Conservation (phyloP, 2,329 filamentous ascomycete genomes). For the Laburnicola sp. region DNA sequence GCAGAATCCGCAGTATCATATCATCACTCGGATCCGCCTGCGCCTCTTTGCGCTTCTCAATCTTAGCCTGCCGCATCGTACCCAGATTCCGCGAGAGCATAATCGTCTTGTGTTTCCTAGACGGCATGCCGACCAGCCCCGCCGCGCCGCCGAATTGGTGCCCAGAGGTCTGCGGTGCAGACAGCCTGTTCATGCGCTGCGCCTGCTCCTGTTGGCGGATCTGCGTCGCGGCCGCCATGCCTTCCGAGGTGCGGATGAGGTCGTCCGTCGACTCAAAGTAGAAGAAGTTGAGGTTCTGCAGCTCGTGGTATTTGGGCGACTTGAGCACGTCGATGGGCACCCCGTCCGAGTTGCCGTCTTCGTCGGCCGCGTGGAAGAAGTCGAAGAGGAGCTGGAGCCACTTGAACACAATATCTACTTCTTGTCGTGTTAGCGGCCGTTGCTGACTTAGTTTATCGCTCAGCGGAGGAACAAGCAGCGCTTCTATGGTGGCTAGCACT, state of each 20-base stretch:
- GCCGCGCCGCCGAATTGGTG: slow-evolving; percentile 56
- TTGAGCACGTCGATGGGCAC: slow-evolving; percentile 90
- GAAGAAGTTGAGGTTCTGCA: slow-evolving; percentile 96
- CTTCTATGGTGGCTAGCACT: slow-evolving; percentile 87
- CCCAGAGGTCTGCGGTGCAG: slow-evolving; percentile 63
- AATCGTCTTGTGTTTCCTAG: slow-evolving; percentile 61
- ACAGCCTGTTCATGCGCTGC: slow-evolving; percentile 65
- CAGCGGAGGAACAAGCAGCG: slow-evolving; percentile 84
- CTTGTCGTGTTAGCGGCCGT: slow-evolving; percentile 78
- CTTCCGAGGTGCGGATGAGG: slow-evolving; percentile 90
- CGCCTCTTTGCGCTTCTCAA: slow-evolving; percentile 91
- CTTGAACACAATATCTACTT: slow-evolving; percentile 91
- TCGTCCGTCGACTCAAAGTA: slow-evolving; percentile 93
- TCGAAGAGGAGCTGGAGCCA: slow-evolving; percentile 90
- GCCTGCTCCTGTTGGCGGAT: slow-evolving; percentile 69
- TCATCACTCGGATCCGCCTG: slow-evolving; percentile 97
- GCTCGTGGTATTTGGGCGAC: slow-evolving; percentile 96
- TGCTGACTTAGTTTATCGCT: slow-evolving; percentile 93
- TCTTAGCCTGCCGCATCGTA: slow-evolving; percentile 94
- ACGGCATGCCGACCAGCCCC: slow-evolving; percentile 65
- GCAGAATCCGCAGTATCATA: slow-evolving; percentile 92
- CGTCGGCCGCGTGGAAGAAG: slow-evolving; percentile 93
- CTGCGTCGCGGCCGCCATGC: slow-evolving; percentile 87
- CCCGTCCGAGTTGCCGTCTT: slow-evolving; percentile 81
- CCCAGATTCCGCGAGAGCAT: slow-evolving; percentile 93